Conservation (phyloP, 805 yeast genomes). For the Kodamaea lidongshanica region DNA sequence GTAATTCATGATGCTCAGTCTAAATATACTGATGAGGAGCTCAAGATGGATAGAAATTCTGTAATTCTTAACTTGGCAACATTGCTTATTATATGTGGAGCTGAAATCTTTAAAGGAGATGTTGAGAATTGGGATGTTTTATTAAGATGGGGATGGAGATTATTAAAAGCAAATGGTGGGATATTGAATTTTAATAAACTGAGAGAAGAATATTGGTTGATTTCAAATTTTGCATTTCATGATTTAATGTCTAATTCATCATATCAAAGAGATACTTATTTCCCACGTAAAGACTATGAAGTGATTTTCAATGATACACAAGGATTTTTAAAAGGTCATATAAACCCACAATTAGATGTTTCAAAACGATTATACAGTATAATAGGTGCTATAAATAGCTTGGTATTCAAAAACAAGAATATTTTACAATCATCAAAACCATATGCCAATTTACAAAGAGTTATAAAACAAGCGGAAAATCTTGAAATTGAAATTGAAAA, state of each 20-base stretch:
- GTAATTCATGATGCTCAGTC: constrained; percentile 7
- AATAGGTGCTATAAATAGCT: constrained; percentile 60
- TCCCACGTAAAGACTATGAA: constrained; percentile 56
- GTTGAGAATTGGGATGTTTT: constrained; percentile 68
- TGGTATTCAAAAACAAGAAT: constrained; percentile 49
- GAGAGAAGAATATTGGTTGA: constrained; percentile 63
- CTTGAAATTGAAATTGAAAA: constrained; percentile 46
- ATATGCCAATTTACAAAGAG: too few species aligned
- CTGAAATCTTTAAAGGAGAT: constrained; percentile 79
- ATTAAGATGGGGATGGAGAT: constrained; percentile 57
- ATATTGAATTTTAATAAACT: constrained; percentile 45
- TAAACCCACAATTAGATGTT: constrained; percentile 70
- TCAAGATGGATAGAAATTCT: constrained; percentile 21
- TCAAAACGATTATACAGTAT: constrained; percentile 61
- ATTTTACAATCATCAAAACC: constrained; percentile 11
- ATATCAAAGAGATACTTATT: constrained; percentile 57
- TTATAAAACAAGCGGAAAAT: constrained; percentile 26
- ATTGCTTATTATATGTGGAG: constrained; percentile 64
- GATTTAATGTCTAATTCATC: constrained; percentile 64
- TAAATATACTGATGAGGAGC: constrained; percentile 4
- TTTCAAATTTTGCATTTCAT: constrained; percentile 75
- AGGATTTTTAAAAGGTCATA: constrained; percentile 33
- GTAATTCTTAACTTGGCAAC: constrained; percentile 52
- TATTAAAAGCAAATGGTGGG: constrained; percentile 60
- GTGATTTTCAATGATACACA: constrained; percentile 36